Base-by-base conservation (phyloP, 129 eudicot genomes). In the Escallonia rubra region DNA sequence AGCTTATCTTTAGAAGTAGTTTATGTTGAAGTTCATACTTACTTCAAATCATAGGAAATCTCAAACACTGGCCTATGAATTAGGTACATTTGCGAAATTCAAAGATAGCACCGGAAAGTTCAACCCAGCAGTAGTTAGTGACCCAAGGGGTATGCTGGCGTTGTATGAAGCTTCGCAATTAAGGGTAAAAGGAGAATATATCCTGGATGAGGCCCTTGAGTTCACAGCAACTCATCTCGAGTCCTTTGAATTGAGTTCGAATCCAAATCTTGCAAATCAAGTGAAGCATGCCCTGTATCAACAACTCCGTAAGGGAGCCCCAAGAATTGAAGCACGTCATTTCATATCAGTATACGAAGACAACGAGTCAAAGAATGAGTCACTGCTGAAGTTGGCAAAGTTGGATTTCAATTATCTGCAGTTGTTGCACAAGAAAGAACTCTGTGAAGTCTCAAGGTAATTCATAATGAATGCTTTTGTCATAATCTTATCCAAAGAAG, bases 91-190 rank as follows among this genome's bases (percentile, higher is more conserved):
- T 46, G 16, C 12, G 34, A 70, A 65, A 41, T 80, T 65, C 65
- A 74, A 14, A 9, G 68, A 49, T 13, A 34, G 40, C 9, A 55
- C 70, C 0, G 63, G 69, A 2, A 66, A 70, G 10, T 69, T 79
- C 67, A 67, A 44, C 3, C 48, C 64, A 44, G 62, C 64, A 8
- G 34, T 70, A 10, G 23, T 1, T 4, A 40, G 39, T 11, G 70
- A 78, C 12, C 53, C 48, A 10, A 41, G 34, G 65, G 82, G 82
- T 4, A 51, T 78, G 66, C 34, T 78, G 34, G 72, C 74, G 56
- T 54, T 78, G 54, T 60, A 78, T 46, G 82, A 78, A 52, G 77
- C 82, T 4, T 4, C 74, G 4, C 61, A 71, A 60, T 9, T 78
- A 8, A 16, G 82, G 23, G 39, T 8, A 1, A 69, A 39, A 40